phyloP scores from a whole-genome alignment of 345 rosid species.

The Citrus glauca region DNA sequence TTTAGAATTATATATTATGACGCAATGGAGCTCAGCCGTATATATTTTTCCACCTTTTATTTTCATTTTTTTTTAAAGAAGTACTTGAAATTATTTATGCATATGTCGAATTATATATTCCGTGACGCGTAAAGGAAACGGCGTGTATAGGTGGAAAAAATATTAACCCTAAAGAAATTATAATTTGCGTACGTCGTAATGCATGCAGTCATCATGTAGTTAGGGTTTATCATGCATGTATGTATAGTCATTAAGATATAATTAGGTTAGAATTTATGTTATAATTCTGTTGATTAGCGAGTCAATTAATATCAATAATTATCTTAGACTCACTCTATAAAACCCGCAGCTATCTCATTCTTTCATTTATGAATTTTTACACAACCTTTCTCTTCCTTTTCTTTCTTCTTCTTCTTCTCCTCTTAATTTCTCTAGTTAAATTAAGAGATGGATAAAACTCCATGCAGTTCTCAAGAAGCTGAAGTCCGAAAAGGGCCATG shows the following conservation, averaged over 20 bases:
- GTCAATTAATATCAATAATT: not conserved
- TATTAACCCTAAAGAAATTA: conserved; percentile 5
- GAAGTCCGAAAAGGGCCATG: conserved; percentile 99
- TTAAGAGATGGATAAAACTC: conserved; percentile 54
- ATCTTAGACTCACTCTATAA: conserved; percentile 30
- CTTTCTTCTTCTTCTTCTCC: not conserved
- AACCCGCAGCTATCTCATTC: conserved; percentile 20
- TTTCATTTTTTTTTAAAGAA: too few species aligned
- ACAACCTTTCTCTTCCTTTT: not conserved
- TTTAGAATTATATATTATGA: too few species aligned
- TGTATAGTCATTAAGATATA: conserved; percentile 24
- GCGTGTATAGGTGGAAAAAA: not conserved
- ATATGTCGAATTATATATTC: not conserved
- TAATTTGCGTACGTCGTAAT: not conserved
- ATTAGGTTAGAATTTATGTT: conserved; percentile 27
- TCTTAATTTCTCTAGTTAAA: not conserved
- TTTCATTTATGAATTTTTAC: conserved; percentile 4
- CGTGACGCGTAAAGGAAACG: not conserved
- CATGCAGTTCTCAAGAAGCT: conserved; percentile 54
- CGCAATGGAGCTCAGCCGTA: too few species aligned
- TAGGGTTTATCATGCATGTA: conserved; percentile 26
- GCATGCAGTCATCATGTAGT: conserved; percentile 12
- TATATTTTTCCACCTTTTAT: not conserved
- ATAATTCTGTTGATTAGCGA: not conserved
- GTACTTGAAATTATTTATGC: not conserved